Conservation (phyloP, 176 grass and related monocot species). For the Eremochloa ophiuroides region DNA sequence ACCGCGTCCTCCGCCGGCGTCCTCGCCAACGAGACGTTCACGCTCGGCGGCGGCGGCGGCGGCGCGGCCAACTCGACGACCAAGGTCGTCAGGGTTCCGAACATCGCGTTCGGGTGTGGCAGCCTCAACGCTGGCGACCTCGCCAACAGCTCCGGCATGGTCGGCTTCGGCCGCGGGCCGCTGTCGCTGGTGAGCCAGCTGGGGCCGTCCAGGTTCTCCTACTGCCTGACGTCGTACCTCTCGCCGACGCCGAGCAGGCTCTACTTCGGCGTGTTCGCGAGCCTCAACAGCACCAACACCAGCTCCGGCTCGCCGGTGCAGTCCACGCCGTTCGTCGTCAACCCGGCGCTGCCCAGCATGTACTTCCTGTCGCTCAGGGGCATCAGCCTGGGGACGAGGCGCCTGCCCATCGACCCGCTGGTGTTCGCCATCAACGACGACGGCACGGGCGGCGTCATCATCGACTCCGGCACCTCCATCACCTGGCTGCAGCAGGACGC, state of each 20-base stretch:
- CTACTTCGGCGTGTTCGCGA: constrained; percentile 8
- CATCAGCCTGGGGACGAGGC: neutral
- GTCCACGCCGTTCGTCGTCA: constrained; percentile 10
- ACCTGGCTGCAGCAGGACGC: constrained; percentile 19
- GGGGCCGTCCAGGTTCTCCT: constrained; percentile 44
- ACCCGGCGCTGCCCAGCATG: constrained; percentile 2
- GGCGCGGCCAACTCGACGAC: neutral
- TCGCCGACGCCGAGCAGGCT: constrained; percentile 14
- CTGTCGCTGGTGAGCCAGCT: constrained; percentile 48
- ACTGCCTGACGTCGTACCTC: constrained; percentile 36
- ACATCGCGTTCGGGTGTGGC: constrained; percentile 39
- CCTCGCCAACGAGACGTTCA: constrained; percentile 41
- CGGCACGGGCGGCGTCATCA: constrained; percentile 1
- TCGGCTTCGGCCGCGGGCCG: constrained; percentile 40
- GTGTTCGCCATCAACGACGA: constrained; percentile 17
- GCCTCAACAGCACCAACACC: constrained; percentile 8
- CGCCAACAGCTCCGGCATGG: constrained; percentile 37
- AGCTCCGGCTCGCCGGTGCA: constrained; percentile 11
- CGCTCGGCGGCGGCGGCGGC: constrained; percentile 49
- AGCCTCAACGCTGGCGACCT: constrained; percentile 8
- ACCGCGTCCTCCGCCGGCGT: constrained; percentile 33
- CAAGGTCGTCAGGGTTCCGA: neutral
- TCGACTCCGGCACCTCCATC: constrained; percentile 12
- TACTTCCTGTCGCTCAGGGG: constrained; percentile 7
- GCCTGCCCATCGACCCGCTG: neutral